Evolutionary conservation across 2,329 filamentous ascomycete species (phyloP).

Genomic region (Xylaria multiplex): DNA sequence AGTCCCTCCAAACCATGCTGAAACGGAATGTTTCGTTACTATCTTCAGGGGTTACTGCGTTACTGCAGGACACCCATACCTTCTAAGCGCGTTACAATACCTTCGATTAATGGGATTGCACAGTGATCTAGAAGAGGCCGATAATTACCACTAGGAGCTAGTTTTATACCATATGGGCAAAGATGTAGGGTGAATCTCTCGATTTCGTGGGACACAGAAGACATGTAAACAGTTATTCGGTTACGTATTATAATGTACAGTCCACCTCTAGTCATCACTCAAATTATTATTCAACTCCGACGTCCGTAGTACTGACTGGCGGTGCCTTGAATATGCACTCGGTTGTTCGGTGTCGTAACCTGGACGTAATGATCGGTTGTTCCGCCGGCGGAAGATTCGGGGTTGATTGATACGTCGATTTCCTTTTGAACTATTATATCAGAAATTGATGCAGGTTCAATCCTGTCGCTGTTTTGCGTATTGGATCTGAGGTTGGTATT

Average conservation of each 20-base stretch:
- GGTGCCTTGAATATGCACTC: constrained; percentile 35
- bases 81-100: neutral
- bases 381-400: constrained; percentile 28
- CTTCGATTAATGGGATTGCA: neutral
- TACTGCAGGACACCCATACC: neutral
- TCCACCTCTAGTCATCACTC: neutral
- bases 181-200: neutral
- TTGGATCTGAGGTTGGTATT: constrained; percentile 27
- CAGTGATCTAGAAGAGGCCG: neutral
- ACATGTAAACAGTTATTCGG: neutral
- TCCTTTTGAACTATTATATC: constrained; percentile 46
- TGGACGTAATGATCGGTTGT: constrained; percentile 38
- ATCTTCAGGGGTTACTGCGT: constrained; percentile 2
- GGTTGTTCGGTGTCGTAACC: constrained; percentile 39
- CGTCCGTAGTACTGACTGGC: constrained; percentile 35
- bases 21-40: constrained; percentile 6
- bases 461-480: constrained; percentile 21
- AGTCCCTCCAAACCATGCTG: constrained; percentile 1
- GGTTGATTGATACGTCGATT: constrained; percentile 43
- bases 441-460: constrained; percentile 33
- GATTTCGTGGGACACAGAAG: neutral
- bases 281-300: constrained; percentile 8
- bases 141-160: neutral
- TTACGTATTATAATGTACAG: constrained; percentile 14
- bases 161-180: neutral